Conservation (phyloP, 352 stramenopile genomes). For the Phytophthora chlamydospora region DNA sequence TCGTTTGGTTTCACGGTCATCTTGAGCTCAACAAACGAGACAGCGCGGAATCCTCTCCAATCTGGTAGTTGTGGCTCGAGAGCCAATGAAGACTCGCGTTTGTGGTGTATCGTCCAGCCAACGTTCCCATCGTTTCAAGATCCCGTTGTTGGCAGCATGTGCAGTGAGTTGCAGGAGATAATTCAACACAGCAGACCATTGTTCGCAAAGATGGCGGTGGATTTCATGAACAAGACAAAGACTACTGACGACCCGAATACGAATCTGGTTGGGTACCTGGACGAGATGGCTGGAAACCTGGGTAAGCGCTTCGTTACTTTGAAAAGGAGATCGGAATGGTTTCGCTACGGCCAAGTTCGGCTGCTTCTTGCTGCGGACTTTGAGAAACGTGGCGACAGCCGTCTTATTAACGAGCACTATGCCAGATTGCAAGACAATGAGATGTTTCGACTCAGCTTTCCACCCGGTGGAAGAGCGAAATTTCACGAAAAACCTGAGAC, state of each 20-base stretch:
- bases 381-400: neutral
- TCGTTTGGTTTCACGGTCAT: constrained; percentile 4
- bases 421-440: neutral
- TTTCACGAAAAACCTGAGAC: neutral
- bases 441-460: neutral
- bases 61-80: neutral
- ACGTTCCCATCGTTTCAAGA: constrained; percentile 9
- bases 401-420: neutral
- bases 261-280: neutral
- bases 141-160: neutral
- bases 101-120: constrained; percentile 4
- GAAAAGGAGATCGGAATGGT: neutral
- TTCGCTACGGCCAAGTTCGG: neutral
- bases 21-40: constrained; percentile 6
- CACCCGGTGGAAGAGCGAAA: neutral
- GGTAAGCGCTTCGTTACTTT: neutral
- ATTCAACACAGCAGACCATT: constrained; percentile 9
- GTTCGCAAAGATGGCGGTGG: constrained; percentile 3
- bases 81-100: neutral
- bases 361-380: neutral
- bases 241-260: too few species aligned
- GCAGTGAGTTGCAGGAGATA: neutral
- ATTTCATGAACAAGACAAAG: neutral
- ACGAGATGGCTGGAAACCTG: neutral
- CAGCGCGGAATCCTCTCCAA: neutral